Percentiles rank a stretch among this genome's conserved stretches.
These are phyloP conservation scores for Phytophthora ramorum DNA, from an alignment of 352 stramenopile genomes.

Conservation along the genomic window DNA sequence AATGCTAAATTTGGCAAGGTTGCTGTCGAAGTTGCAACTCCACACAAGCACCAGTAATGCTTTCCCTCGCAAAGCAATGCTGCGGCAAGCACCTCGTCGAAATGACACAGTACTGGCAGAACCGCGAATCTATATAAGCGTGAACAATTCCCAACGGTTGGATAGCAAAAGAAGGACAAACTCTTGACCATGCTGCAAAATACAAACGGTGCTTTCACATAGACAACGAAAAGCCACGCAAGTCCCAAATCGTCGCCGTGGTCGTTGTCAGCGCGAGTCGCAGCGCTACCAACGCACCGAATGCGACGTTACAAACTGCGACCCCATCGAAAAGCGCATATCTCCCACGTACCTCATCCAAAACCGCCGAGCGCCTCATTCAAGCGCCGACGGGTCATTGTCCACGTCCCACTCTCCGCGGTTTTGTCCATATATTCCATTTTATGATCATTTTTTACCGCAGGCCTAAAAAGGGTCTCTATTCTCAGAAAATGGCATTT, in stretches of 20 bases:
- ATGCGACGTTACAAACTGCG: conserved; percentile 6
- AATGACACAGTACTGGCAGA: not conserved
- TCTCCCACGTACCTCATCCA: not conserved
- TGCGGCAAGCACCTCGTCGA: not conserved
- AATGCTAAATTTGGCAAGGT: too few species aligned
- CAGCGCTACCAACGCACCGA: not conserved
- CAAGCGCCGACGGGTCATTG: not conserved
- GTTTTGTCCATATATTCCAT: not conserved
- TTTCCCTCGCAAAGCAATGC: not conserved
- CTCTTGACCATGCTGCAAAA: not conserved
- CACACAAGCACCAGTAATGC: not conserved
- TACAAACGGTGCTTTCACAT: not conserved
- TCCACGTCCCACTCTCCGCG: not conserved
- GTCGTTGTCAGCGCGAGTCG: too few species aligned
- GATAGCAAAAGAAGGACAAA: not conserved
- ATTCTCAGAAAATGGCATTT: not conserved
- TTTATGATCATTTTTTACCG: not conserved
- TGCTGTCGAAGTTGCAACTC: too few species aligned
- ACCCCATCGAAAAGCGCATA: conserved; percentile 22
- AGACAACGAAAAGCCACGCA: not conserved
- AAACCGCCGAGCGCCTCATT: too few species aligned
- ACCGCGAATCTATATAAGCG: not conserved
- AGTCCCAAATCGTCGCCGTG: too few species aligned
- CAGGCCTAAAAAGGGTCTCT: not conserved
- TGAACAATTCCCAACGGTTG: too few species aligned